Percentiles rank a stretch among this genome's conserved stretches.
phyloP scores from a whole-genome alignment of 176 grass and related monocot genomes.

The Aegilops tauschii region DNA sequence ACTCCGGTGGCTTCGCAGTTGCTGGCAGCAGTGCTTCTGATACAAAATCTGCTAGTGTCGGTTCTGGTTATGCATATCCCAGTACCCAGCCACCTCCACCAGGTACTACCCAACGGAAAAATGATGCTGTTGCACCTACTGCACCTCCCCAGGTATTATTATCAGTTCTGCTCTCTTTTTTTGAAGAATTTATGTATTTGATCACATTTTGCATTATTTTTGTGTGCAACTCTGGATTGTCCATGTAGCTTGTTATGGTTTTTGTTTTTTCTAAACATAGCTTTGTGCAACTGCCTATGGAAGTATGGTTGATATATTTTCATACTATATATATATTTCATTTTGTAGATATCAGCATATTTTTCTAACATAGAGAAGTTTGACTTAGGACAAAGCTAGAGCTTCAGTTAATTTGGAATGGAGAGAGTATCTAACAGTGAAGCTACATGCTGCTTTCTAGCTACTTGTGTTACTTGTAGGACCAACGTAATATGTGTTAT shows the following conservation, averaged over 20 bases:
- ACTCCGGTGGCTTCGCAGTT: constrained; percentile 32
- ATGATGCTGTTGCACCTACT: constrained; percentile 35
- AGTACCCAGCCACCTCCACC: constrained; percentile 80
- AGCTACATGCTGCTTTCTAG: neutral
- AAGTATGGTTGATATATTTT: neutral
- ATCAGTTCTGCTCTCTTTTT: neutral
- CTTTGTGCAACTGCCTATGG: neutral
- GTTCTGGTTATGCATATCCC: constrained; percentile 46
- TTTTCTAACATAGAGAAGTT: neutral
- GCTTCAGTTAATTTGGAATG: neutral
- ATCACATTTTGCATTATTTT: neutral
- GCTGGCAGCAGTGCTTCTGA: constrained; percentile 18
- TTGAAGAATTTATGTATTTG: constrained; percentile 15
- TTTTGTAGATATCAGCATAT: too few species aligned
- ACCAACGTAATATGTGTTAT: too few species aligned
- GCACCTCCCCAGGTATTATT: constrained; percentile 62
- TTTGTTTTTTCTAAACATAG: neutral
- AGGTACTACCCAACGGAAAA: constrained; percentile 73
- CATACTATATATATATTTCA: neutral
- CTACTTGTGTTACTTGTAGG: neutral
- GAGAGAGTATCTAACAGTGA: neutral
- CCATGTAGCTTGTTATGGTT: neutral
- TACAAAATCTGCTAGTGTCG: constrained; percentile 8
- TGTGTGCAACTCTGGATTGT: neutral
- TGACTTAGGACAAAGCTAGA: neutral